Evolutionary conservation across 73 alveolate species (phyloP), one percentile per base, ranked within the genome.

Genomic region (Paramecium pentaurelia): DNA sequence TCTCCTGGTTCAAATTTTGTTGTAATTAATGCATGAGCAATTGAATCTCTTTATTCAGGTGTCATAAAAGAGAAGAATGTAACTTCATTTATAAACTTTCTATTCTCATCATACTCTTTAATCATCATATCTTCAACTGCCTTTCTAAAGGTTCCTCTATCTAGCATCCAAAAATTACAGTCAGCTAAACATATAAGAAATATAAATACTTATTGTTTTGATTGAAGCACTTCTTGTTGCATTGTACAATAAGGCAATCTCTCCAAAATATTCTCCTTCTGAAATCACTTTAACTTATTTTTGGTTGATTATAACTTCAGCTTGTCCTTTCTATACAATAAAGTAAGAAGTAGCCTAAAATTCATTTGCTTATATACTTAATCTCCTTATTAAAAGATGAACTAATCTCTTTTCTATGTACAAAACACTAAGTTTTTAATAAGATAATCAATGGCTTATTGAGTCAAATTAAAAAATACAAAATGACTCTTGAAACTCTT

Each of bases 171-270:
- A 44, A 97, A 92, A 38, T 73, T 47, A 58, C 98, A 97, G 84
- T 97, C 98, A 22, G 96, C 93, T 59, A 92, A 73, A 42, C 94
- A 93, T 7, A 18, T 34, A 25, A 86, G 1, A 54, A 6, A 18
- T 54, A 2, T 54, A n/a, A 18, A n/a, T 54, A 54, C 84, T 64
- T 8, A 32, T 64, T 10, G 99, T 97, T 84, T 86, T 96, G 40
- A 98, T 97, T 30, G 99, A 94, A 0, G 99, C 99, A 51, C 99
- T 98, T 95, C 99, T 93, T 12, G 99, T 97, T 1, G 99, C 97
- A 93, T 97, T 97, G 93, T 98, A 98, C 68, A 98, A 95, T 58
- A 98, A 94, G 8, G 99, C 99, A 27, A 97, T 97, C 93, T 98
- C 99, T 51, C 99, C 99, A 71, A 98, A 97, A 8, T 97, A 97